Percentiles rank a stretch among this genome's conserved stretches.
phyloP scores from a whole-genome alignment of 805 yeast genomes.

The Candida odintsovae region DNA sequence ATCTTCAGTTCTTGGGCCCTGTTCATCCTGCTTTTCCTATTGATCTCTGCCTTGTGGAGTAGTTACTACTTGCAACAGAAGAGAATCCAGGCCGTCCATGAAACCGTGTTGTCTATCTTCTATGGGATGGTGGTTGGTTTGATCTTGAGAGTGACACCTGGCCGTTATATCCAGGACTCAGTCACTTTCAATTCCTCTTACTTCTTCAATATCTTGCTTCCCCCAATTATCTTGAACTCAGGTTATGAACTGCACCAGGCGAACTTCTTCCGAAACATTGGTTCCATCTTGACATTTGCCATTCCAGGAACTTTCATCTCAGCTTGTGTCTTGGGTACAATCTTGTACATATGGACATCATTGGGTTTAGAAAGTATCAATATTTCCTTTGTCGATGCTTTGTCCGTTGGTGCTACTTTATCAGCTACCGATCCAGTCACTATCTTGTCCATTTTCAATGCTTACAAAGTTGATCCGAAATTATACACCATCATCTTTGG shows the following conservation, averaged over 20 bases:
- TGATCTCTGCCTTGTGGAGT: constrained; percentile 91
- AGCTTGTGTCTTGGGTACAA: constrained; percentile 84
- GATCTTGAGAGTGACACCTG: constrained; percentile 85
- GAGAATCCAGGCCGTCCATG: constrained; percentile 93
- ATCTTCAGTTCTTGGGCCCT: constrained; percentile 97
- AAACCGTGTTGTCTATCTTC: constrained; percentile 91
- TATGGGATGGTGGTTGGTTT: constrained; percentile 96
- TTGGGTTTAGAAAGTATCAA: constrained; percentile 84
- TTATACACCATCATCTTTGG: constrained; percentile 96
- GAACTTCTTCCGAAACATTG: constrained; percentile 88
- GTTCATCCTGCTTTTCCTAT: constrained; percentile 72
- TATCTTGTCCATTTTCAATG: constrained; percentile 89
- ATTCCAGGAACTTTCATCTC: constrained; percentile 95
- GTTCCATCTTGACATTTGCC: constrained; percentile 88
- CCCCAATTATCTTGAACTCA: constrained; percentile 93
- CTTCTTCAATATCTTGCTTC: constrained; percentile 88
- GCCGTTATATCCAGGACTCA: constrained; percentile 94
- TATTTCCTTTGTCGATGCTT: constrained; percentile 92
- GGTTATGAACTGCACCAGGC: constrained; percentile 97
- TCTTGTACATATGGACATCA: constrained; percentile 84
- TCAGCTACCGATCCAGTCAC: constrained; percentile 99
- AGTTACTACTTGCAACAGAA: constrained; percentile 88
- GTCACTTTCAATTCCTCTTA: constrained; percentile 92
- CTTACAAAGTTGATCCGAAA: constrained; percentile 97
- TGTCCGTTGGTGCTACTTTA: constrained; percentile 95